Base-by-base conservation (phyloP, 768 basidiomycete genomes). In the Dioszegia hungarica region DNA sequence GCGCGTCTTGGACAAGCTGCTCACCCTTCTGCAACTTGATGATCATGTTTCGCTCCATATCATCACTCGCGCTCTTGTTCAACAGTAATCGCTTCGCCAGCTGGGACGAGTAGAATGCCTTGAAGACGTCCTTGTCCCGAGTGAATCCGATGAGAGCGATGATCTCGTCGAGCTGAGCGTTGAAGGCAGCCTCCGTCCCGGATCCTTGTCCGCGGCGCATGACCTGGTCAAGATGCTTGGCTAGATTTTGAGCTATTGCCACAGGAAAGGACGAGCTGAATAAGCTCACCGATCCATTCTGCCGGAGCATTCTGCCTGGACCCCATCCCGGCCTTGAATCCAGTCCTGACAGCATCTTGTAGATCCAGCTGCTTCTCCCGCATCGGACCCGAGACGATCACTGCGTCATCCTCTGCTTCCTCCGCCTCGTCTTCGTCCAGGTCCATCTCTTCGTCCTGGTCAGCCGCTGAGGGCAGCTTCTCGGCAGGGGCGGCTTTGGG, bases 51-150 rank as follows among this genome's bases (percentile, higher is more conserved):
- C 90, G 86, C 70, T 99, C 95, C 20, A 95, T 94, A 76, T 99
- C 95, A 67, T 99, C 94, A 1, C 93, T 97, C 3, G 94, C 85
- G 15, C 90, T 93, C 22, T 92, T 87, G 24, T 84, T 84, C n/a
- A 83, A 81, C 36, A 98, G 81, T 10, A 99, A 81, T 31, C 95
- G 89, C 75, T 93, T 93, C 5, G 94, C 90, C 31, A 99, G 84
- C 73, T 98, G 95, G 22, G 81, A 82, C 75, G 97, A 95, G 79
- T 99, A 99, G 77, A 97, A 98, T 22, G 89, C 84, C 75, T 99
- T 95, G 75, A 99, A 99, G 8, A 93, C 84, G 68, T 99, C 95
- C 76, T 98, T 98, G 77, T 98, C 93, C 2, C 85, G 82, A 56
- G 97, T 82, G 78, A 84, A 99, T 43, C 94, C 84, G 82, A 99